A percentile compares a stretch with the other conserved stretches of the same genome.
Conservation (phyloP, 1,139 yeast species). For the Zygoascus hellenicus region DNA sequence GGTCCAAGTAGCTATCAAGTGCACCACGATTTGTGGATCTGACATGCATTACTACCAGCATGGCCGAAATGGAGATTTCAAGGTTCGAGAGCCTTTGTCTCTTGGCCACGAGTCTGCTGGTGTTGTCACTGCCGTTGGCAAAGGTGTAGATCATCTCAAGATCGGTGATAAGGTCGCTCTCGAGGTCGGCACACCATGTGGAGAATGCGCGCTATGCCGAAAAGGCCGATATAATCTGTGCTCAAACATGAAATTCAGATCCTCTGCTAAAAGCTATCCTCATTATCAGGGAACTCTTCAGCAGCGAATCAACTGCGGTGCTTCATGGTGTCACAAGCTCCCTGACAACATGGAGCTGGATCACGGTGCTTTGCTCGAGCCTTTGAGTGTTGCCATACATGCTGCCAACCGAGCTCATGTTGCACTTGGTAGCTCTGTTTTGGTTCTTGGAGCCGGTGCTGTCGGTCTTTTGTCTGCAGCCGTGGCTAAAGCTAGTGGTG, state of each 20-base stretch:
- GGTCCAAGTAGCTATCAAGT: constrained; percentile 56
- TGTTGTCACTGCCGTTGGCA: constrained; percentile 40
- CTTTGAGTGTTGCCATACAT: constrained; percentile 78
- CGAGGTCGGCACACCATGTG: constrained; percentile 41
- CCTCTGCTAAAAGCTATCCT: constrained; percentile 24
- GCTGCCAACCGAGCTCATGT: constrained; percentile 58
- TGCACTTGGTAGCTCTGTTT: constrained; percentile 59
- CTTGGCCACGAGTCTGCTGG: constrained; percentile 61
- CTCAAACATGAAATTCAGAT: constrained; percentile 22
- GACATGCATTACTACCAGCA: constrained; percentile 25
- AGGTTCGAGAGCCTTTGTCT: constrained; percentile 25
- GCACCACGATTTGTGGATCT: constrained; percentile 26
- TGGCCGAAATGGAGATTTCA: constrained; percentile 25
- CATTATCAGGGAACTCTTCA: constrained; percentile 26
- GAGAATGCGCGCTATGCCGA: constrained; percentile 42
- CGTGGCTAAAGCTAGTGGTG: constrained; percentile 70
- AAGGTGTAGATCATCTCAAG: constrained; percentile 26
- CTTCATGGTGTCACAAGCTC: constrained; percentile 70
- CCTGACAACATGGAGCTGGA: constrained; percentile 68
- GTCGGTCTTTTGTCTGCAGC: constrained; percentile 73
- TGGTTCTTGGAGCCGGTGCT: constrained; percentile 83
- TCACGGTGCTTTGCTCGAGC: constrained; percentile 81
- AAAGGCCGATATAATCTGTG: constrained; percentile 43
- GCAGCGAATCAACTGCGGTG: constrained; percentile 32
- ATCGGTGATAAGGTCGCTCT: constrained; percentile 31